Evolutionary conservation across 2,329 filamentous ascomycete genomes (phyloP).

Genomic region (Cadophora sp.): DNA sequence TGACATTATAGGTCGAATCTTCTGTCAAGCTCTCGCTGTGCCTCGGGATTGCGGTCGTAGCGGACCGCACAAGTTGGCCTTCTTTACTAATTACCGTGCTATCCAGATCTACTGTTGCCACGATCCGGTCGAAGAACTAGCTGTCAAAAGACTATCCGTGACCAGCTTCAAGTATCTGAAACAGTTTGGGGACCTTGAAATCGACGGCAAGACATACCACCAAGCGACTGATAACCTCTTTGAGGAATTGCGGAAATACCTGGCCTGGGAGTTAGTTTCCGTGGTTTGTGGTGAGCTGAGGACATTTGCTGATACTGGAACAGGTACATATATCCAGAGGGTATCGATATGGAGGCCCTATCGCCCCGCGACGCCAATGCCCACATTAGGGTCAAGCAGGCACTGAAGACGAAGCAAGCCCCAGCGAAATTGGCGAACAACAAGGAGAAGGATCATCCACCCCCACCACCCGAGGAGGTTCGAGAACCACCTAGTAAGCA

Average conservation of each 20-base stretch:
- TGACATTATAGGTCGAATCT: conserved; percentile 32
- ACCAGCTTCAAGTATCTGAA: conserved; percentile 25
- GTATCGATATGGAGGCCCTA: conserved; percentile 66
- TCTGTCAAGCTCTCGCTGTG: conserved; percentile 34
- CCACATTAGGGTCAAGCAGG: conserved; percentile 55
- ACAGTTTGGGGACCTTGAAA: conserved; percentile 10
- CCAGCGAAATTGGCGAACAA: conserved; percentile 52
- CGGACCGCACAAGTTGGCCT: conserved; percentile 34
- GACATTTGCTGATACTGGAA: not conserved
- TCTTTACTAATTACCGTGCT: conserved; percentile 43
- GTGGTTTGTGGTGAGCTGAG: not conserved
- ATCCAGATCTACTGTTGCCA: conserved; percentile 43
- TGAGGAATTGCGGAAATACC: conserved; percentile 23
- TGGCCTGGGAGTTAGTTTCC: conserved; percentile 36
- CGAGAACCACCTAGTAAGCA: conserved; percentile 63
- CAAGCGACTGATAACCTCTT: conserved; percentile 31
- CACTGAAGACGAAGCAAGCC: conserved; percentile 58
- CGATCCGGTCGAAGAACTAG: conserved; percentile 29
- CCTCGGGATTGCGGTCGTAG: conserved; percentile 32
- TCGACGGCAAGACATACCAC: conserved; percentile 33
- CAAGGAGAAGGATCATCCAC: conserved; percentile 69
- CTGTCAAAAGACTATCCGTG: conserved; percentile 25
- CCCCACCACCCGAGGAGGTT: conserved; percentile 66
- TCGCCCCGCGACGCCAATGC: conserved; percentile 70
- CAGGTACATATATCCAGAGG: conserved; percentile 46